Evolutionary conservation across 2,329 filamentous ascomycete species (phyloP).

Genomic region (Corynespora cassiicola): DNA sequence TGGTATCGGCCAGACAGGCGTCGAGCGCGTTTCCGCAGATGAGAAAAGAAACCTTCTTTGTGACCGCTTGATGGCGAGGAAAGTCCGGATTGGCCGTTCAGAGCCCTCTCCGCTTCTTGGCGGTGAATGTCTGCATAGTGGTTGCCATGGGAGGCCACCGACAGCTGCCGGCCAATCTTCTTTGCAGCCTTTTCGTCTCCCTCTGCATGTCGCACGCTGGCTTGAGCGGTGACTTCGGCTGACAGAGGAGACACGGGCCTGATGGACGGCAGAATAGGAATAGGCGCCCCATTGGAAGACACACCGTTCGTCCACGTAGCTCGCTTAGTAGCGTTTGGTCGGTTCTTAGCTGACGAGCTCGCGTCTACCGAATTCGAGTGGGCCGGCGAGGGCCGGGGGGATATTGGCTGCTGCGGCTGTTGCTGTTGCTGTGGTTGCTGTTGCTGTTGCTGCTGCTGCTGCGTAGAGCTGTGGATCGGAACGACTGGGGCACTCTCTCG

Average conservation of each 20-base stretch:
- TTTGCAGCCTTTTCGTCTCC: slow-evolving; percentile 74
- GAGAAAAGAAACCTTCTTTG: slow-evolving; percentile 98
- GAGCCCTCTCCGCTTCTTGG: slow-evolving; percentile 86
- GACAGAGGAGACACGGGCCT: slow-evolving; percentile 95
- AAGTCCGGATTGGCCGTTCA: slow-evolving; percentile 80
- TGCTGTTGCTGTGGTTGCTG: too few relatives aligned
- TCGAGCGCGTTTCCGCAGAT: slow-evolving; percentile 90
- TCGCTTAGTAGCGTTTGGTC: slow-evolving; percentile 74
- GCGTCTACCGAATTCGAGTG: slow-evolving; percentile 53
- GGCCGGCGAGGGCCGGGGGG: slow-evolving; percentile 50
- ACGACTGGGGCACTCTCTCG: slow-evolving; percentile 72
- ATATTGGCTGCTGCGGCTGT: slow-evolving; percentile 49
- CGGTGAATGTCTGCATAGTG: slow-evolving; percentile 90
- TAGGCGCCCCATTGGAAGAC: slow-evolving; percentile 79
- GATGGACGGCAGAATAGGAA: slow-evolving; percentile 95
- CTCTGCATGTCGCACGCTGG: slow-evolving; percentile 66
- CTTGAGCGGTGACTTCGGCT: slow-evolving; percentile 89
- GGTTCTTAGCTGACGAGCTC: slow-evolving; percentile 56
- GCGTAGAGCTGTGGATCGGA: slow-evolving; percentile 51
- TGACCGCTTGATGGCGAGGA: slow-evolving; percentile 79
- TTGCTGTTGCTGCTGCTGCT: too few relatives aligned
- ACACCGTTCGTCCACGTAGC: slow-evolving; percentile 90
- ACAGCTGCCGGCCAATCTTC: slow-evolving; percentile 95
- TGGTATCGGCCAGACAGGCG: slow-evolving; percentile 92
- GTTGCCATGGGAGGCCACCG: slow-evolving; percentile 88